Evolutionary conservation across 192 early-diverging fungal genomes (phyloP).

Genomic region (Backusella macrospora): DNA sequence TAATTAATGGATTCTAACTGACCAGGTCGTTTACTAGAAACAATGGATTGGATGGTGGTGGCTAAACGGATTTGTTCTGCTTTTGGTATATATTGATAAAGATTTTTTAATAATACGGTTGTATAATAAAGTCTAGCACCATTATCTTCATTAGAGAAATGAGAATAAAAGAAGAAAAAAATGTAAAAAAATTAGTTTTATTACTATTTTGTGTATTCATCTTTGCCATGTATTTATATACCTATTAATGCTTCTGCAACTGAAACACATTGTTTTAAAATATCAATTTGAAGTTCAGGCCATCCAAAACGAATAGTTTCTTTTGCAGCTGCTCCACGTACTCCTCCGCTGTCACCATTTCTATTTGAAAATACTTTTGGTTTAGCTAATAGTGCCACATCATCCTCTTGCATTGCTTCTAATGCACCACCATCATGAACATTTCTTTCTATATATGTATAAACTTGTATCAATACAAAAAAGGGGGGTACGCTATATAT

Average conservation of each 20-base stretch:
- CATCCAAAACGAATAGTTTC: conserved; percentile 58
- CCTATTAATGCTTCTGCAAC: conserved; percentile 69
- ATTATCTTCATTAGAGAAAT: conserved; percentile 54
- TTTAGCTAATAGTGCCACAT: neutral
- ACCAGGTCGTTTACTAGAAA: conserved; percentile 47
- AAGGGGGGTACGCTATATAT: too few relatives aligned
- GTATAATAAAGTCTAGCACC: conserved; percentile 61
- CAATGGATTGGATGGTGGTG: conserved; percentile 52
- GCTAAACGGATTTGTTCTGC: conserved; percentile 68
- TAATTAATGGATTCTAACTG: conserved; percentile 46
- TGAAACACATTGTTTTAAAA: conserved; percentile 72
- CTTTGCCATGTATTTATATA: conserved; percentile 26
- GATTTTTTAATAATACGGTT: conserved; percentile 63
- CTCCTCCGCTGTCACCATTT: neutral
- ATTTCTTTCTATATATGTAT: conserved; percentile 6
- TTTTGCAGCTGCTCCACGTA: conserved; percentile 5
- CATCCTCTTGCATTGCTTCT: conserved; percentile 13
- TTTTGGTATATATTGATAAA: conserved; percentile 58
- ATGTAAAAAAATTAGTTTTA: neutral
- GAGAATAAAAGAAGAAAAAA: neutral
- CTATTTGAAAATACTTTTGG: neutral
- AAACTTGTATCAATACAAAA: too few relatives aligned
- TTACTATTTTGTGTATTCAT: neutral
- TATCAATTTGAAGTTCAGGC: conserved; percentile 80
- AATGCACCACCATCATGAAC: conserved; percentile 31